Base-by-base conservation (phyloP, 2,329 filamentous ascomycete species). In the Cladosporium colombiae region DNA sequence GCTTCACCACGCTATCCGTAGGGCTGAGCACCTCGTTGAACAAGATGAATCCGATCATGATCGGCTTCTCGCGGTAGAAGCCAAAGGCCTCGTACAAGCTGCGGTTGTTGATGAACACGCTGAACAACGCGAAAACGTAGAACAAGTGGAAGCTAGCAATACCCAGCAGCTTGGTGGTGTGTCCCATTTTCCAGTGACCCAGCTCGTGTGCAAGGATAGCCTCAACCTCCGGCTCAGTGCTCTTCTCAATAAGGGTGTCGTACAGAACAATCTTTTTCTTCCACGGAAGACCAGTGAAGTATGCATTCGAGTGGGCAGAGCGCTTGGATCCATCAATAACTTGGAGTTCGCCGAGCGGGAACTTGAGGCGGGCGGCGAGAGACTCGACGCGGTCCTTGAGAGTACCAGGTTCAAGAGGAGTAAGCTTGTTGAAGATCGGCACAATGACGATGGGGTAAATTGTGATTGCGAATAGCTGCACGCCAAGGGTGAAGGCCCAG, bases 241-340 rank as follows among this genome's bases (percentile, higher is more conserved):
- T 95, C 86, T 98, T 97, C 80, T 97, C 94, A 69, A 99, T 93
- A 69, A 99, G 82, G 5, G 96, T 99, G 77, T 99, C 95, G 78
- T 97, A 99, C 76, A 99, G 96, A 75, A 99, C 95, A 82, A 99
- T 99, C 83, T 98, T 96, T 86, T 98, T 98, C 86, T 97, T 97
- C 93, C 94, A 99, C 50, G 95, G 95, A 65, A 99, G 86, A 67
- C 95, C 95, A 74, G 96, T 97, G 82, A 99, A 99, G 81, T 96
- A 96, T 23, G 92, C 91, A 75, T 96, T 96, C 81, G 90, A 93
- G 81, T 96, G 92, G 27, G 91, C 90, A 76, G 89, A 92, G 72
- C 92, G 86, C 83, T 94, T 94, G 82, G 90, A 93, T 59, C 92
- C 92, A 76, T 96, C 92, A 74, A 99, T 99, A 74, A 98, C 93